Percentiles rank a stretch among this genome's conserved stretches.
Conservation (phyloP, 2,329 filamentous ascomycete genomes). For the Phialocephala subalpina region DNA sequence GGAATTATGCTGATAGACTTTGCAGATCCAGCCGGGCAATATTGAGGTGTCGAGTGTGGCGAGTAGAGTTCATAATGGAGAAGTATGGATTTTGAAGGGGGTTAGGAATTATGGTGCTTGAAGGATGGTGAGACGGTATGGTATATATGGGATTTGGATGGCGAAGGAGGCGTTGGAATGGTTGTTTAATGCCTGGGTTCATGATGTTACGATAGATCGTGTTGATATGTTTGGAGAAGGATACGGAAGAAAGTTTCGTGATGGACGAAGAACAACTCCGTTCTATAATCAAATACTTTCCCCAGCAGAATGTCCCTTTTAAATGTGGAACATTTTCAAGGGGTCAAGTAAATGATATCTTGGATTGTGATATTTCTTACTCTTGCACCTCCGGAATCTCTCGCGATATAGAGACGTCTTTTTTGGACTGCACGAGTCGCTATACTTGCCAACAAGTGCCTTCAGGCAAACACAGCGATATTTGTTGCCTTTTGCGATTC, state of each 20-base stretch:
- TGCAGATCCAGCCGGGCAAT: slow-evolving; percentile 77
- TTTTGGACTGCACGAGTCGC: no score
- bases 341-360: background rate
- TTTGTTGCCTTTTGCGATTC: no score
- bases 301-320: no score
- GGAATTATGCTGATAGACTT: slow-evolving; percentile 10
- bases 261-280: background rate
- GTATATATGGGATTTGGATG: slow-evolving; percentile 7
- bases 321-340: background rate
- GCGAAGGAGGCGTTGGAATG: slow-evolving; percentile 8
- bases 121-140: slow-evolving; percentile 16
- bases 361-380: no score
- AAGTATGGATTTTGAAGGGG: slow-evolving; percentile 69
- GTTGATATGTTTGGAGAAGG: background rate
- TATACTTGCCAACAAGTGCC: no score
- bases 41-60: slow-evolving; percentile 80
- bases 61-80: slow-evolving; percentile 83
- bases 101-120: slow-evolving; percentile 49
- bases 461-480: no score
- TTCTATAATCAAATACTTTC: no score
- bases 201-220: background rate
- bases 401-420: no score
- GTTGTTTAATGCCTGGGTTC: background rate
- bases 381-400: no score
- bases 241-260: background rate